Evolutionary conservation across 2,329 filamentous ascomycete species (phyloP), one percentile per base, ranked within the genome.

Genomic region (Fusarium dimerum): DNA sequence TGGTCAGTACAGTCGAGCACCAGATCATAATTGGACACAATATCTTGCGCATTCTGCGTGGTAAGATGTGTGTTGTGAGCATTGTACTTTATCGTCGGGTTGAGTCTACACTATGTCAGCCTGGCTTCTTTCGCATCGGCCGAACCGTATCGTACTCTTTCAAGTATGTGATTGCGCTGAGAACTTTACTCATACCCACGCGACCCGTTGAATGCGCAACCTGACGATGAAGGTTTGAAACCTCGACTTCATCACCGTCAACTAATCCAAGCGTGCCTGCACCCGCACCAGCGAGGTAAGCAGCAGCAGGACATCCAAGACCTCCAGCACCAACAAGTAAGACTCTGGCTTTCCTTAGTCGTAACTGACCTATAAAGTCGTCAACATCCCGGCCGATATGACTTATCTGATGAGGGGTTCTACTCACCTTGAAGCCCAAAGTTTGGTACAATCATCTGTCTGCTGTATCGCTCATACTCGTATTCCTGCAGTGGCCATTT

Each of bases 1-100:
- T 93, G 92, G 71, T 99, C 94, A 10, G 93, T 97, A 70, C 94
- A 99, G 71, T 99, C 94, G 12, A 99, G 84, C 2, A 97, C 84
- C 1, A 97, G 62, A 63, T 96, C 90, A 67, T 96, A 97, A 5
- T 76, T 63, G 0, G 77, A 73, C 50, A 96, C 83, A 40, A 91
- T 84, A 0, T 77, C 70, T 7, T 84, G 73, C 1, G 91, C 89
- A 47, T 88, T 89, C 52, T 83, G 74, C 0, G 90, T 80, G 0
- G 82, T 84, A 13, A 97, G 80, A 57, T 89, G 86, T 13, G 78
- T 76, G 10, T 72, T 69, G 66, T 95, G 80, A 0, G 84, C 72
- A 16, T 82, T 70, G 65, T 91, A 92, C 1, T 70, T 80, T 16
- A 89, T 77, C 12, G 82, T 77, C 0, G 90, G 88, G 66, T 97